phyloP scores from a whole-genome alignment of 495 filamentous ascomycete genomes.

The Neurospora africana region DNA sequence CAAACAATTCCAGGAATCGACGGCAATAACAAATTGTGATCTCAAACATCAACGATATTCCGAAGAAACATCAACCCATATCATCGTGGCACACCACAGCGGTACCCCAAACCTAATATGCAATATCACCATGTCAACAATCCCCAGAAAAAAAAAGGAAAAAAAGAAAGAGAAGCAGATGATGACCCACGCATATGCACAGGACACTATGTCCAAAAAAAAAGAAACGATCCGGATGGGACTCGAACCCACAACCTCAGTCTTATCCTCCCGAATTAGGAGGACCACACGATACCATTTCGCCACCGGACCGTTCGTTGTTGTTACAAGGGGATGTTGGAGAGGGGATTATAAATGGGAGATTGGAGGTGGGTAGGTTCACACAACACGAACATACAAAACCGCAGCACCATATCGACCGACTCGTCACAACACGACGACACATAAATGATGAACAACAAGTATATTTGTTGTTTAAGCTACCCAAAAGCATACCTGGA shows the following conservation, averaged over 20 bases:
- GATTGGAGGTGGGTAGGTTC: no score
- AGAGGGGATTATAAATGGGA: no score
- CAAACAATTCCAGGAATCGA: not conserved
- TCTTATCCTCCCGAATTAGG: not conserved
- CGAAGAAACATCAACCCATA: not conserved
- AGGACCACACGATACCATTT: slow-evolving; percentile 1
- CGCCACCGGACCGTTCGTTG: not conserved
- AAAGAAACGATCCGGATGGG: not conserved
- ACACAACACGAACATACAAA: no score
- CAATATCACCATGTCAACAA: not conserved
- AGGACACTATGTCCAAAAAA: not conserved
- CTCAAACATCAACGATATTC: not conserved
- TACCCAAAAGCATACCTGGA: no score
- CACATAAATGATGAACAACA: not conserved
- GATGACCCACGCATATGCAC: not conserved
- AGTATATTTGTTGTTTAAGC: no score
- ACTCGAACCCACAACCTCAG: not conserved
- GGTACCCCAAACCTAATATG: not conserved
- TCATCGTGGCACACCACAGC: not conserved
- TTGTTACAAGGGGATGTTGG: not conserved
- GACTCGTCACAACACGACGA: not conserved
- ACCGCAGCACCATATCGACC: no score
- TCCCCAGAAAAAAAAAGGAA: not conserved
- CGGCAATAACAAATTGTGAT: no score
- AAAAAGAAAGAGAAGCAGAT: not conserved